Evolutionary conservation across 305 asterid genomes (phyloP).

Genomic region (Fraxinus angustifolia): DNA sequence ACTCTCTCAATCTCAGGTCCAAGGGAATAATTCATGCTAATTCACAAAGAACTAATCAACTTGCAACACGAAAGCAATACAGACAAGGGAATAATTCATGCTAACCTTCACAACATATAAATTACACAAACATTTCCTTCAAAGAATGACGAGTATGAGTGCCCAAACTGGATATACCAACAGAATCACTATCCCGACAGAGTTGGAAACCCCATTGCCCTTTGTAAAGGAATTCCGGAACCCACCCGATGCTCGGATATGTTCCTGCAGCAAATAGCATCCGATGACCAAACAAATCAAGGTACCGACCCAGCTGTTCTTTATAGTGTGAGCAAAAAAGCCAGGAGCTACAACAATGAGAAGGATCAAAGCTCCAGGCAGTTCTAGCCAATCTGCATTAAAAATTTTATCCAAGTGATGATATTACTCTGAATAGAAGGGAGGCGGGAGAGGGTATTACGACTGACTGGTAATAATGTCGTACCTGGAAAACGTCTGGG

Average conservation of each 20-base stretch:
- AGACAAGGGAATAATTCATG: not conserved
- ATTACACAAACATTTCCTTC: conserved; percentile 19
- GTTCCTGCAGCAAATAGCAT: conserved; percentile 86
- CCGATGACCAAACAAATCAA: conserved; percentile 64
- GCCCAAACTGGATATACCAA: conserved; percentile 88
- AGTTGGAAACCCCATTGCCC: conserved; percentile 68
- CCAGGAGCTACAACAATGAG: conserved; percentile 70
- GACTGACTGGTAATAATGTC: not conserved
- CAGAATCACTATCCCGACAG: conserved; percentile 68
- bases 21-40: too few species aligned
- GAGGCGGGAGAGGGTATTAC: too few species aligned
- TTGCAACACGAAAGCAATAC: conserved; percentile 2
- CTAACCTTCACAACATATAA: conserved; percentile 4
- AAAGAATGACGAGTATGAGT: conserved; percentile 43
- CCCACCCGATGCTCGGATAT: conserved; percentile 86
- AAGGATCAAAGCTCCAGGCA: conserved; percentile 71
- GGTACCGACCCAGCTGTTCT: conserved; percentile 42
- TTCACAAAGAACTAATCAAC: not conserved
- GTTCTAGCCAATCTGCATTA: conserved; percentile 77
- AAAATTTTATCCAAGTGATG: not conserved
- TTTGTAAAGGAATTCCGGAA: conserved; percentile 81
- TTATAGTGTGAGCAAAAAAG: conserved; percentile 46
- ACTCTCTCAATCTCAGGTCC: not conserved
- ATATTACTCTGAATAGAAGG: not conserved
- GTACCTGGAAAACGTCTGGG: conserved; percentile 63